Evolutionary conservation across 371 early-diverging fungal genomes (phyloP), one percentile per base, ranked within the genome.

Genomic region (Mucor racemosus): DNA sequence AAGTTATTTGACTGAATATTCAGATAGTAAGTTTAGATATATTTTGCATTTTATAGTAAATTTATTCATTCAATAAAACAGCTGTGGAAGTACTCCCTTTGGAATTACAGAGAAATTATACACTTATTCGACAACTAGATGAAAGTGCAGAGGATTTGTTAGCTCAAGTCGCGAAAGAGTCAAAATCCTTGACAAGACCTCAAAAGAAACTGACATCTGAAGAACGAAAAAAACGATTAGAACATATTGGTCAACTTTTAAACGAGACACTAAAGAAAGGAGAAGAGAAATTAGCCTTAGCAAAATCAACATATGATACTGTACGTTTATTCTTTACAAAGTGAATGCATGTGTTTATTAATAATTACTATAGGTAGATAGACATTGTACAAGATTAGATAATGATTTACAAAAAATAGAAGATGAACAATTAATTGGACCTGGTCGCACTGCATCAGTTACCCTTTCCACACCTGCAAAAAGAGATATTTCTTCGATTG

Each of bases 281-380:
- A 26, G 96, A 96, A 75, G 96, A 97, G 46, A 98, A 97, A 64
- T 93, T 97, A 7, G 90, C 93, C 0, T 71, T 98, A 10, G 96
- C 97, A 1, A 90, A 92, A 38, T 92, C 95, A 56, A 96, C 96
- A 1, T 98, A 95, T 71, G 97, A 98, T 65, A 84, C 92, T 65
- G 97, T 95, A 80, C 35, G 33, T 1, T 11, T 13, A n/a, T 21
- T 46, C 48, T 19, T 26, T 46, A 21, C 9, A 19, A 17, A 50
- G 13, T 21, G 13, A 10, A 4, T 21, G 21, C 50, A 50, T 50
- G 50, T 26, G 19, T 7, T 10, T 26, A 50, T 50, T 50, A 19
- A 50, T 26, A 21, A 26, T 11, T 50, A 11, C 13, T 19, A 21
- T 72, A 93, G 93, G 90, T 94, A 4, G 98, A 98, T 72, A 86